These are phyloP conservation scores for Geoglossum glabrum DNA, from an alignment of 495 filamentous ascomycete species.

Conservation along the genomic window DNA sequence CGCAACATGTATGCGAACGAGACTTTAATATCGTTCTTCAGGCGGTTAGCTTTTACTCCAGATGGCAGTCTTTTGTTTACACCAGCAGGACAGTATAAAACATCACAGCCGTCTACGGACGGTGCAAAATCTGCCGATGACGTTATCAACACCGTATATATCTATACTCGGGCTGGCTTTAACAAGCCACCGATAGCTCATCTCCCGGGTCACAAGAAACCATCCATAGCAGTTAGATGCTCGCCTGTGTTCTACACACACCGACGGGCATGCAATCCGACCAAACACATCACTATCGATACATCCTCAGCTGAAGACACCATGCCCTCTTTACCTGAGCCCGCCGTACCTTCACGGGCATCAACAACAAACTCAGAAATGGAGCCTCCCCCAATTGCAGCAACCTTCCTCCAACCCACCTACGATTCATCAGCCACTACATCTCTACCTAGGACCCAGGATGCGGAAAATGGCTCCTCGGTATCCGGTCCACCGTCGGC, in stretches of 20 bases:
- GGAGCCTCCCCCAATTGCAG: slow-evolving; percentile 51
- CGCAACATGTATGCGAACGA: slow-evolving; percentile 91
- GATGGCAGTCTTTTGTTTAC: slow-evolving; percentile 92
- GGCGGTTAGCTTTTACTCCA: slow-evolving; percentile 80
- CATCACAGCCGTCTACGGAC: slow-evolving; percentile 49
- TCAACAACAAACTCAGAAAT: slow-evolving; percentile 40
- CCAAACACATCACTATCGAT: slow-evolving; percentile 82
- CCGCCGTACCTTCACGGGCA: slow-evolving; percentile 40
- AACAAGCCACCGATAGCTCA: slow-evolving; percentile 97
- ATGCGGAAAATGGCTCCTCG: slow-evolving; percentile 29
- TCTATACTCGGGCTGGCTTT: slow-evolving; percentile 89
- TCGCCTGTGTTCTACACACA: slow-evolving; percentile 78
- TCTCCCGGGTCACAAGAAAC: slow-evolving; percentile 94
- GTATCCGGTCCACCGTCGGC: slow-evolving; percentile 38
- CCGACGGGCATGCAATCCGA: slow-evolving; percentile 43
- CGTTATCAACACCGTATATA: slow-evolving; percentile 90
- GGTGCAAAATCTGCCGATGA: slow-evolving; percentile 57
- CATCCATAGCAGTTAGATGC: slow-evolving; percentile 87
- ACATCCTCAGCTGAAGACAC: slow-evolving; percentile 72
- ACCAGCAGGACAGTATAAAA: slow-evolving; percentile 88
- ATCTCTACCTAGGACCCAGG: slow-evolving; percentile 30
- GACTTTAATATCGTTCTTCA: slow-evolving; percentile 92
- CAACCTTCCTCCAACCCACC: slow-evolving; percentile 27
- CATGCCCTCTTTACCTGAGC: slow-evolving; percentile 66
- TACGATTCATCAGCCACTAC: slow-evolving; percentile 15